These are phyloP conservation scores for Crithidia sp. DNA, from an alignment of 208 protist species.

Conservation along the genomic window DNA sequence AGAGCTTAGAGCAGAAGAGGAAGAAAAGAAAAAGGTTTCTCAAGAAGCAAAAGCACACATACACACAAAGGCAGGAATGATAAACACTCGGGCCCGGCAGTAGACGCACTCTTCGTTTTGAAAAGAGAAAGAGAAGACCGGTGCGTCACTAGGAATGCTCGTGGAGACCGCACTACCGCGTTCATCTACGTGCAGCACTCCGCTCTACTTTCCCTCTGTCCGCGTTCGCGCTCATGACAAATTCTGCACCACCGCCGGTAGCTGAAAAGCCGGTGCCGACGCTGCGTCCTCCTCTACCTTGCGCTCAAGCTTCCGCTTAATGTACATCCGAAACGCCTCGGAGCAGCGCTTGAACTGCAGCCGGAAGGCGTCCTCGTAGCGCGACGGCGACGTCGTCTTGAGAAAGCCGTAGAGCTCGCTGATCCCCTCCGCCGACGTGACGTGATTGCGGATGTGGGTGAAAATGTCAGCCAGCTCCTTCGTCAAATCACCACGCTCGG, in stretches of 20 bases:
- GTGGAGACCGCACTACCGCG: no score
- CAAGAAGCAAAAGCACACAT: no score
- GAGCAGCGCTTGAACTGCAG: slow-evolving; percentile 84
- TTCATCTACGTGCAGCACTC: no score
- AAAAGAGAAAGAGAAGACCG: no score
- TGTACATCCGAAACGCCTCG: slow-evolving; percentile 84
- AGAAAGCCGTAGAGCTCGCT: slow-evolving; percentile 78
- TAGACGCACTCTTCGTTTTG: no score
- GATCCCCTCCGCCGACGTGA: slow-evolving; percentile 76
- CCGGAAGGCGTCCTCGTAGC: slow-evolving; percentile 68
- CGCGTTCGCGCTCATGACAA: slow-evolving; percentile 10
- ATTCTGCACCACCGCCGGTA: slow-evolving; percentile 48
- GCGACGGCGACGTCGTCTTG: slow-evolving; percentile 23
- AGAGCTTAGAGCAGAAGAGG: no score
- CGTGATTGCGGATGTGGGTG: slow-evolving; percentile 75
- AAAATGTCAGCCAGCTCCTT: slow-evolving; percentile 68
- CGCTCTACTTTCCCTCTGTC: no score
- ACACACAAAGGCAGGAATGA: no score
- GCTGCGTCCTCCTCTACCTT: slow-evolving; percentile 58
- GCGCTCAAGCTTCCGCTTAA: slow-evolving; percentile 81
- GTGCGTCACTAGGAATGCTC: no score
- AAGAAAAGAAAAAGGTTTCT: no score
- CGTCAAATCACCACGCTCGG: slow-evolving; percentile 11
- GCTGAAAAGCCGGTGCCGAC: slow-evolving; percentile 41
- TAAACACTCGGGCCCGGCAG: no score